phyloP scores from a whole-genome alignment of 805 yeast species.

The Candida nanaspora region DNA sequence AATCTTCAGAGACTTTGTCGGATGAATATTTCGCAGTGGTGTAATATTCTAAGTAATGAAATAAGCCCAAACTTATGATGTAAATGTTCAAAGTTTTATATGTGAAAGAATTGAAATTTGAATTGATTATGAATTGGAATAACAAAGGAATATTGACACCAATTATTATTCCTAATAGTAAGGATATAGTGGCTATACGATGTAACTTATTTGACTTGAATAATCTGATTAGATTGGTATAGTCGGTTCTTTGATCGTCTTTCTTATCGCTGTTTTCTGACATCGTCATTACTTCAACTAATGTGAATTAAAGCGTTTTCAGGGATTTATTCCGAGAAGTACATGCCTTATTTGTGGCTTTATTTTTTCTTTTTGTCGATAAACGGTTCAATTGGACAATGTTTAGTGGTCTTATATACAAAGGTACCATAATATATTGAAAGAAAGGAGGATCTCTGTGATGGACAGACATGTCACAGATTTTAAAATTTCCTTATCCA shows the following conservation, averaged over 20 bases:
- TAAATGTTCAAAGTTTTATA: slow-evolving; percentile 27
- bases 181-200: slow-evolving; percentile 35
- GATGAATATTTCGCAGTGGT: slow-evolving; percentile 73
- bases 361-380: too few relatives aligned
- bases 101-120: background rate
- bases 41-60: slow-evolving; percentile 79
- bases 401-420: too few relatives aligned
- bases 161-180: slow-evolving; percentile 32
- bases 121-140: slow-evolving; percentile 19
- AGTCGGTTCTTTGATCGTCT: background rate
- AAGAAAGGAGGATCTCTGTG: too few relatives aligned
- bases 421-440: too few relatives aligned
- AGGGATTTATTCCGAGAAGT: too few relatives aligned
- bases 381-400: too few relatives aligned
- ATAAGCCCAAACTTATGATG: slow-evolving; percentile 43
- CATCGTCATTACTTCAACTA: too few relatives aligned
- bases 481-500: too few relatives aligned
- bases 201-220: background rate
- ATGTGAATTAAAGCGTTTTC: too few relatives aligned
- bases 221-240: background rate
- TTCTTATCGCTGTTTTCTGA: too few relatives aligned
- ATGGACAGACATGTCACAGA: too few relatives aligned
- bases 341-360: too few relatives aligned
- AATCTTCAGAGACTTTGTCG: slow-evolving; percentile 58
- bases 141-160: slow-evolving; percentile 23